These are phyloP conservation scores for Acarospora socialis DNA, from an alignment of 2,329 filamentous ascomycete genomes.

Conservation along the genomic window DNA sequence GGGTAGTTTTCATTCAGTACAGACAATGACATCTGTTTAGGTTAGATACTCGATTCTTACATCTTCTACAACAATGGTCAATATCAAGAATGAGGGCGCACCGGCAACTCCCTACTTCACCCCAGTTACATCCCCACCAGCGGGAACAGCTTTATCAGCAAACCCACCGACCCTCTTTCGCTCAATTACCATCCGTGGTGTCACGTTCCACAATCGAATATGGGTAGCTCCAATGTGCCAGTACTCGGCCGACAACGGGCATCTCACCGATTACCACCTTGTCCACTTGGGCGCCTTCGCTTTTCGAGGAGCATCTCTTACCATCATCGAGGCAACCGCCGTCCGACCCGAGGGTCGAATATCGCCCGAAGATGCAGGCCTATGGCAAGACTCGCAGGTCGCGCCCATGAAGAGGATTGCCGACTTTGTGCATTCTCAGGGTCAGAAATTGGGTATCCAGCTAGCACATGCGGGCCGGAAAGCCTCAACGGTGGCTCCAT, in stretches of 20 bases:
- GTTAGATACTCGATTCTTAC: no score
- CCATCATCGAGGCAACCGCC: conserved; percentile 22
- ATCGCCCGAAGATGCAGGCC: conserved; percentile 18
- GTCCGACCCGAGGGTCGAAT: conserved; percentile 22
- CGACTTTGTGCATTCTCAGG: conserved; percentile 41
- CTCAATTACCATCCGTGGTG: conserved; percentile 30
- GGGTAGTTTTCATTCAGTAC: no score
- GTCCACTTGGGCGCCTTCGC: conserved; percentile 20
- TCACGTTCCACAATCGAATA: conserved; percentile 34
- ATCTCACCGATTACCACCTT: conserved; percentile 22
- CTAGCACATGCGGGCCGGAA: conserved; percentile 64
- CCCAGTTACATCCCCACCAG: no score
- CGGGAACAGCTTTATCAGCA: not conserved
- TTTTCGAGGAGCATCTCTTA: conserved; percentile 21
- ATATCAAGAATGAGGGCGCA: no score
- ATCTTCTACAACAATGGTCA: no score
- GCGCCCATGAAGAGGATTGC: conserved; percentile 22
- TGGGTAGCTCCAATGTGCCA: conserved; percentile 38
- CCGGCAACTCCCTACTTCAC: no score
- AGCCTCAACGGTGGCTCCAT: conserved; percentile 46
- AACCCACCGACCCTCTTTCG: conserved; percentile 27
- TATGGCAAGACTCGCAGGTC: conserved; percentile 27
- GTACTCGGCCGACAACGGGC: conserved; percentile 38
- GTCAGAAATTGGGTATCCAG: conserved; percentile 60
- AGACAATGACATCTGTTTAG: no score